Base-by-base conservation (phyloP, 1,284 basidiomycete species). In the Ceraceosorus guamensis region DNA sequence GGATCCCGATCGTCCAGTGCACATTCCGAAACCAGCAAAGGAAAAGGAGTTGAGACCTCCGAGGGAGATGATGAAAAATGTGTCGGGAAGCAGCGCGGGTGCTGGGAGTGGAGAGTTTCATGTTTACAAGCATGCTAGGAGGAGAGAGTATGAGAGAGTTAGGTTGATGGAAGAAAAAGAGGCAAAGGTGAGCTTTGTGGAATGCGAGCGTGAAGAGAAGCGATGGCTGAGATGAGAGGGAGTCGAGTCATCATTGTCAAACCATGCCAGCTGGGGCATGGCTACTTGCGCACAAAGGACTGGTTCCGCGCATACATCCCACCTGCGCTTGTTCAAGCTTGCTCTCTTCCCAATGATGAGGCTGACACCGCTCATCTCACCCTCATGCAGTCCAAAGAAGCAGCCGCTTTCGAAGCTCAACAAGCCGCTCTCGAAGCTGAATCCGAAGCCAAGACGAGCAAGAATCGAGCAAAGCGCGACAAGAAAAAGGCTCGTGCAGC, bases 101-200 rank as follows among this genome's bases (percentile, higher is more conserved):
- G 74, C 75, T 10, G 74, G 75, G 5, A 70, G 67, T 45, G 75
- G 75, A 41, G 75, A 76, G 52, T 77, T 77, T 46, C 95, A 99
- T 75, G 95, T 99, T 4, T 99, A 98, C 81, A 98, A 98, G 77
- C 91, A 95, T 46, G 85, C 86, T 63, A 80, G 95, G 61, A 82
- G 93, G 71, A 82, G 92, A 71, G 95, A 99, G 79, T 97, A 93
- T 70, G 95, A 99, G 77, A 81, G 95, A 50, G 77, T 98, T 54
- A 90, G 88, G 78, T 69, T 93, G 7, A 85, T 99, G 82, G 89
- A 95, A 63, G 90, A 95, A 61, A 80, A 84, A 63, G 78, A 84
- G 7, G 81, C 83, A 70, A 87, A 87, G 78, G 93, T 91, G 66
- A 61, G 82, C 77, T 7, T n/a, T 16, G 16, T 8, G 13, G 33